A percentile compares a stretch with the other conserved stretches of the same genome.
phyloP scores from a whole-genome alignment of 768 basidiomycete species.

The Tylopilus sp. region DNA sequence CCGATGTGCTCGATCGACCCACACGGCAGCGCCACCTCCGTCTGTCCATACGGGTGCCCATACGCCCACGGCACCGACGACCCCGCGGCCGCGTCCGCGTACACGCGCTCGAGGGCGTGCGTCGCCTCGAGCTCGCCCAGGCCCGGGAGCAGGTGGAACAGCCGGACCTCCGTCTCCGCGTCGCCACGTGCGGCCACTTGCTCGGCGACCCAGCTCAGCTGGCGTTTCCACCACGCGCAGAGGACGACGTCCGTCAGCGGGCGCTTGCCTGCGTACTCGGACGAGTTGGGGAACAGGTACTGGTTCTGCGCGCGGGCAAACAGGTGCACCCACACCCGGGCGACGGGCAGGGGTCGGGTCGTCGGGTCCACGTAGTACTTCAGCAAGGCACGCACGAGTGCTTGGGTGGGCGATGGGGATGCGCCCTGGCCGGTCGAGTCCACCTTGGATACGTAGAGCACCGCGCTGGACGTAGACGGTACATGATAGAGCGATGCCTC shows the following conservation, averaged over 20 bases:
- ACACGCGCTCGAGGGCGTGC: conserved; percentile 46
- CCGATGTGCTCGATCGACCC: conserved; percentile 53
- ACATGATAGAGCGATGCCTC: conserved; percentile 76
- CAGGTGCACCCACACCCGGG: conserved; percentile 75
- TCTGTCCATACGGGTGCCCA: conserved; percentile 69
- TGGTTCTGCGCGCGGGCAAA: conserved; percentile 90
- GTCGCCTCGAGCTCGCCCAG: conserved; percentile 64
- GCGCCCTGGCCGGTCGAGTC: conserved; percentile 83
- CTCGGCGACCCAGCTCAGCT: conserved; percentile 55
- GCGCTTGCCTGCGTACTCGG: conserved; percentile 63
- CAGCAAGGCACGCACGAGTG: conserved; percentile 67
- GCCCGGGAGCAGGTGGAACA: conserved; percentile 71
- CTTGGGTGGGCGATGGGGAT: conserved; percentile 62
- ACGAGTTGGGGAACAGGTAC: conserved; percentile 91
- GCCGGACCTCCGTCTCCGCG: conserved; percentile 11
- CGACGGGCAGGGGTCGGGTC: conserved; percentile 57
- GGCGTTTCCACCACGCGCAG: conserved; percentile 90
- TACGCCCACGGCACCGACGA: conserved; percentile 56
- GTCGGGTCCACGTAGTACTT: conserved; percentile 56
- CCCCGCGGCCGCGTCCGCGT: conserved; percentile 20
- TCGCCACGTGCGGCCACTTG: conserved; percentile 30
- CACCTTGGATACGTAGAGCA: conserved; percentile 91
- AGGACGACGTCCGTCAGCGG: conserved; percentile 75
- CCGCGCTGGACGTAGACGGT: conserved; percentile 60
- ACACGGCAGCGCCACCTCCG: conserved; percentile 42